These are phyloP conservation scores for Eucalyptus cladocalyx DNA, from an alignment of 345 rosid species.

Conservation along the genomic window DNA sequence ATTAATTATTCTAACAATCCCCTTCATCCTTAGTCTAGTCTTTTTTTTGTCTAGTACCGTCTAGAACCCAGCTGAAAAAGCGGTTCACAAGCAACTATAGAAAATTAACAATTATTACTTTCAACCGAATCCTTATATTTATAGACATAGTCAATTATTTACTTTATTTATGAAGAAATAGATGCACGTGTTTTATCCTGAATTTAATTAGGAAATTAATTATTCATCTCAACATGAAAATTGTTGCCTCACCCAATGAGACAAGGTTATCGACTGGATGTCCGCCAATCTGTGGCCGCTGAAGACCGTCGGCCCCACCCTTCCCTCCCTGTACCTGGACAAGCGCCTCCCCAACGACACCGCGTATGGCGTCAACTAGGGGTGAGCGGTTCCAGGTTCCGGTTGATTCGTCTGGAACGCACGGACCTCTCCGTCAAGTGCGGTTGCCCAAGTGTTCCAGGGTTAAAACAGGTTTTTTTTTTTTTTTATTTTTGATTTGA, in stretches of 20 bases:
- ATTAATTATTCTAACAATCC: too few relatives aligned
- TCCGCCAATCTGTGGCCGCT: not conserved
- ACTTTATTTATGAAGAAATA: not conserved
- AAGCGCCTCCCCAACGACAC: slow-evolving; percentile 1
- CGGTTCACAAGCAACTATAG: not conserved
- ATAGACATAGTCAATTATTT: not conserved
- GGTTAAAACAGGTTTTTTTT: too few relatives aligned
- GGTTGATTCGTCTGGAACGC: too few relatives aligned
- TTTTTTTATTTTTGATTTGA: too few relatives aligned
- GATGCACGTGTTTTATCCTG: not conserved
- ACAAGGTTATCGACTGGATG: slow-evolving; percentile 2
- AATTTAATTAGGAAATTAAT: not conserved
- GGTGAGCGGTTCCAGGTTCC: too few relatives aligned
- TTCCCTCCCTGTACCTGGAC: slow-evolving; percentile 21
- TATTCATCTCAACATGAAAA: not conserved
- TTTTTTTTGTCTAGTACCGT: too few relatives aligned
- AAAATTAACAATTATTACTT: not conserved
- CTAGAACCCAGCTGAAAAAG: not conserved
- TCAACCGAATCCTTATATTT: not conserved
- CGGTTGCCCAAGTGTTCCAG: too few relatives aligned
- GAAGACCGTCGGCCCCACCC: slow-evolving; percentile 12
- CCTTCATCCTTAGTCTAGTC: too few relatives aligned
- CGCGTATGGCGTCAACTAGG: slow-evolving; percentile 4
- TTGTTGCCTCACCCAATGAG: not conserved
- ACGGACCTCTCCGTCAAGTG: too few relatives aligned